Evolutionary conservation across 2,329 filamentous ascomycete species (phyloP).

Genomic region (Aschersonia sp.): DNA sequence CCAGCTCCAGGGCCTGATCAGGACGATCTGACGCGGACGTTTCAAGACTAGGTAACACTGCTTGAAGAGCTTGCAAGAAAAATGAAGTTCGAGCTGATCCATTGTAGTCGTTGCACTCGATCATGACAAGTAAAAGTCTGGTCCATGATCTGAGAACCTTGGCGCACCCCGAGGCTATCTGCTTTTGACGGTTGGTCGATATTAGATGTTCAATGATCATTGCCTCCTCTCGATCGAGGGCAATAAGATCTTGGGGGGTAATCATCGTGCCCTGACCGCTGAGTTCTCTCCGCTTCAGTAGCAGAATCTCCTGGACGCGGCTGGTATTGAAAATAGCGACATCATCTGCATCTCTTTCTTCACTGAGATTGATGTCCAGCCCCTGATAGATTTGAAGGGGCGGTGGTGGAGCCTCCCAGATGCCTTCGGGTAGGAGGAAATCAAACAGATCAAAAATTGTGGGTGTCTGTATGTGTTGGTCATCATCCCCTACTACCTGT

Average conservation of each 20-base stretch:
- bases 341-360: conserved; percentile 42
- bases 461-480: conserved; percentile 50
- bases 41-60: conserved; percentile 79
- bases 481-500: conserved; percentile 50
- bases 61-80: conserved; percentile 72
- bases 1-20: conserved; percentile 59
- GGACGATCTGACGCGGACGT: conserved; percentile 54
- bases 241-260: conserved; percentile 30
- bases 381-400: conserved; percentile 46
- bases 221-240: conserved; percentile 43
- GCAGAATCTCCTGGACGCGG: conserved; percentile 59
- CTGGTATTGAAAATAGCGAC: conserved; percentile 51
- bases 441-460: conserved; percentile 89
- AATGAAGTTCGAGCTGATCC: conserved; percentile 59
- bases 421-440: conserved; percentile 48
- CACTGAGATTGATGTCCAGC: conserved; percentile 52
- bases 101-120: conserved; percentile 70
- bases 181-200: conserved; percentile 48
- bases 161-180: conserved; percentile 42
- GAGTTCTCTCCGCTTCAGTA: conserved; percentile 52
- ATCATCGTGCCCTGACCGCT: conserved; percentile 32
- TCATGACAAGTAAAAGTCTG: conserved; percentile 68
- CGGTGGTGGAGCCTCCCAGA: conserved; percentile 37
- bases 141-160: conserved; percentile 71
- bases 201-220: conserved; percentile 45